A percentile compares a stretch with the other conserved stretches of the same genome.
Evolutionary conservation across 139 green algal species (phyloP).

Genomic region (Volvox africanus): DNA sequence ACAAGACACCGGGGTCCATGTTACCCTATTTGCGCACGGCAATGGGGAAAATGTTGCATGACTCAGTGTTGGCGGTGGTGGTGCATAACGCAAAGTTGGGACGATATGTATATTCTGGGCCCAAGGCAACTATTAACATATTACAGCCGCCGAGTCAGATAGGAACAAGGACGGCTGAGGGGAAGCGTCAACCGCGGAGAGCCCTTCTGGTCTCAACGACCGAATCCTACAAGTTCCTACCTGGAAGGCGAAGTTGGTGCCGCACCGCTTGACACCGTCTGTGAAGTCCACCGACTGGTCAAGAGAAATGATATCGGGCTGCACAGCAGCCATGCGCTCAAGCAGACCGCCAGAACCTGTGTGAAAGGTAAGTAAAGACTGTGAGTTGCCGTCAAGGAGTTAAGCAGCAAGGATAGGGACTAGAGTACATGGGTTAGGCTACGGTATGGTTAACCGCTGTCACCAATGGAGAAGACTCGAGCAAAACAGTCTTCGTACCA

Average conservation of each 20-base stretch:
- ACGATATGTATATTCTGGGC: too few species aligned
- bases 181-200: neutral
- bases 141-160: too few species aligned
- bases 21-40: slow-evolving; percentile 79
- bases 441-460: too few species aligned
- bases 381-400: too few species aligned
- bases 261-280: slow-evolving; percentile 87
- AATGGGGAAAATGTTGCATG: neutral
- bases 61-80: neutral
- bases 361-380: neutral
- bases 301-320: slow-evolving; percentile 86
- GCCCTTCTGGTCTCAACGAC: too few species aligned
- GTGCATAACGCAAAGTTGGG: too few species aligned
- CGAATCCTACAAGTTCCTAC: slow-evolving; percentile 44
- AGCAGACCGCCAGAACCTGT: slow-evolving; percentile 84
- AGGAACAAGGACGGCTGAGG: neutral
- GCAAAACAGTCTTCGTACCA: too few species aligned
- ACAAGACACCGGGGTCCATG: slow-evolving; percentile 94
- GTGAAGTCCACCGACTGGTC: slow-evolving; percentile 87
- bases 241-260: slow-evolving; percentile 87
- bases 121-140: too few species aligned
- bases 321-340: slow-evolving; percentile 92
- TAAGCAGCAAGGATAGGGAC: too few species aligned
- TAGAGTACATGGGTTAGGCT: too few species aligned
- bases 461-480: too few species aligned